Evolutionary conservation across 169 alveolate species (phyloP).

Genomic region (Plasmodium relictum): DNA sequence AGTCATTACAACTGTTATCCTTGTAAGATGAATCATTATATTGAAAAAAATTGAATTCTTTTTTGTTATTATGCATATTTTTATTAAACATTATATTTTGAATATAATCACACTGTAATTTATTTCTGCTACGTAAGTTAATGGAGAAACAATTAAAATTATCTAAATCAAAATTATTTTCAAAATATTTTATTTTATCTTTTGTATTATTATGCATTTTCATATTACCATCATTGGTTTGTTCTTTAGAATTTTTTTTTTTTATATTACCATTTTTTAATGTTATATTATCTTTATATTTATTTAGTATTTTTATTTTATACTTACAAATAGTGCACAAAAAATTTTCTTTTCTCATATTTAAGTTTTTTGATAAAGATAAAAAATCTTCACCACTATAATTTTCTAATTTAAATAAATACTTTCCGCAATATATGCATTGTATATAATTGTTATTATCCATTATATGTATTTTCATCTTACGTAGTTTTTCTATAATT

Average conservation of each 20-base stretch:
- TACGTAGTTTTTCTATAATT: slow-evolving; percentile 49
- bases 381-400: background rate
- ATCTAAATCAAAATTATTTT: slow-evolving; percentile 5
- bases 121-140: background rate
- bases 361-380: slow-evolving; percentile 8
- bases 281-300: slow-evolving; percentile 22
- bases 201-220: background rate
- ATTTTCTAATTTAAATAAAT: slow-evolving; percentile 53
- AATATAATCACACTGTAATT: background rate
- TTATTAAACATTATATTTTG: background rate
- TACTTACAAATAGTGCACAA: slow-evolving; percentile 45
- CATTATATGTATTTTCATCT: slow-evolving; percentile 18
- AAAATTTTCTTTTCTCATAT: slow-evolving; percentile 30
- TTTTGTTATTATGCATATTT: background rate
- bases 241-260: background rate
- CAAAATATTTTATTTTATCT: background rate
- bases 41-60: background rate
- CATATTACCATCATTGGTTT: slow-evolving; percentile 17
- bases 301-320: slow-evolving; percentile 42
- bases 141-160: background rate
- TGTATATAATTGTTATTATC: slow-evolving; percentile 54
- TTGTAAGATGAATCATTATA: background rate
- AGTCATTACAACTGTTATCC: background rate
- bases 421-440: slow-evolving; percentile 40
- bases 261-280: slow-evolving; percentile 7